Base-by-base conservation (phyloP, 441 rosid species). In the Erodium trifolium region DNA sequence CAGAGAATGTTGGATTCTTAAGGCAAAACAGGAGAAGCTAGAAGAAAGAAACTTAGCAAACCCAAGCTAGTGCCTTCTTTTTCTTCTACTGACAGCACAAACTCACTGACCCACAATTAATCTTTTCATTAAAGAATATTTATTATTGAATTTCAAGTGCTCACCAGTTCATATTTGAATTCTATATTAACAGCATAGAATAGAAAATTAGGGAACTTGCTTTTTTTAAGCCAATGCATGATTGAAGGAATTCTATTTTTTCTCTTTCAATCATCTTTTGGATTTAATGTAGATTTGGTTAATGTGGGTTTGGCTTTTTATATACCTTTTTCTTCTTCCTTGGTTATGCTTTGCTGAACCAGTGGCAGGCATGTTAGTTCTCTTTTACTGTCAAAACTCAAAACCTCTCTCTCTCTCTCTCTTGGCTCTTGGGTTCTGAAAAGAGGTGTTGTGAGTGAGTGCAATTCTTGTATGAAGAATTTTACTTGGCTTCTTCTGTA, bases 381-480 rank as follows among this genome's bases (percentile, higher is more conserved):
- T 23, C 27, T 23, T 23, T 23, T 23, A 23, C 27, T 23, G 27
- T 23, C 27, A 23, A 23, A 23, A 23, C 27, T 23, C 27, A 23
- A 23, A 23, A 23, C 27, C 27, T 23, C 27, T 81, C 78, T 31
- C 80, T 77, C 59, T 18, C 27, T 75, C 69, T 73, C 74, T 59
- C 64, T 60, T 60, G 64, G 69, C 45, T 49, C 88, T 81, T 60
- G 8, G 64, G 70, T 39, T 51, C 88, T 81, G 91, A 83, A 87
- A 75, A 27, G 65, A 60, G 65, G 14, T 60, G 69, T 69, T 75
- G 76, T 78, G 7, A 37, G 43, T 71, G 75, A 67, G 70, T 63
- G 63, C 35, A 67, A 11, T 35, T 37, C 29, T 37, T 14, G 41
- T 35, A 35, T 37, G 43, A 9, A 37, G 43, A 37, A 37, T 37